Percentiles rank a stretch among this genome's conserved stretches.
Evolutionary conservation across 129 eudicot species (phyloP).

Genomic region (Logfia minima): DNA sequence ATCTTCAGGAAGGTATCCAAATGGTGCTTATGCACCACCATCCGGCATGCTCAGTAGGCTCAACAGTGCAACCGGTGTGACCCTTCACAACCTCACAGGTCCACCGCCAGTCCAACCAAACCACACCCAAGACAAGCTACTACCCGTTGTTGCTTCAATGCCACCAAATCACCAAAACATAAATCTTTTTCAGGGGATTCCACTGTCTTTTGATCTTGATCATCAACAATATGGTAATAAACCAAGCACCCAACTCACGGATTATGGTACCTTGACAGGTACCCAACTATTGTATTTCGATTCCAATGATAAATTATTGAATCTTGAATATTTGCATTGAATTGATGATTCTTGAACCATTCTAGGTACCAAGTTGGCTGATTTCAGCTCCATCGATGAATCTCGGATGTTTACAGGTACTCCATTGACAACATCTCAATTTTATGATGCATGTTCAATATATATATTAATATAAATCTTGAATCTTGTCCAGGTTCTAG

Average conservation of each 20-base stretch:
- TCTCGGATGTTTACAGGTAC: slow-evolving; percentile 34
- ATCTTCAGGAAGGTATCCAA: slow-evolving; percentile 50
- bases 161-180: slow-evolving; percentile 47
- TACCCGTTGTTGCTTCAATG: slow-evolving; percentile 35
- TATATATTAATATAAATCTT: slow-evolving; percentile 29
- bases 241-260: slow-evolving; percentile 32
- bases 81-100: slow-evolving; percentile 61
- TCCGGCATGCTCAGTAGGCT: slow-evolving; percentile 70
- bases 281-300: slow-evolving; percentile 40
- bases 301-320: slow-evolving; percentile 25
- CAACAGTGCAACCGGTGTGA: slow-evolving; percentile 59
- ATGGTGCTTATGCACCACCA: slow-evolving; percentile 37
- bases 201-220: slow-evolving; percentile 59
- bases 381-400: slow-evolving; percentile 39
- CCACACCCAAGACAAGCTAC: slow-evolving; percentile 60
- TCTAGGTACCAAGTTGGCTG: slow-evolving; percentile 20
- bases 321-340: slow-evolving; percentile 30
- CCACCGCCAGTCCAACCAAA: slow-evolving; percentile 48
- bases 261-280: slow-evolving; percentile 40
- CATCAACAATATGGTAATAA: slow-evolving; percentile 41
- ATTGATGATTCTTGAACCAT: slow-evolving; percentile 29
- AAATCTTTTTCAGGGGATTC: slow-evolving; percentile 58
- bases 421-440: background rate
- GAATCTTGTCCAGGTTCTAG: slow-evolving; percentile 33
- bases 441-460: slow-evolving; percentile 40